A percentile compares a stretch with the other conserved stretches of the same genome.
Conservation (phyloP, 768 basidiomycete genomes). For the Cystoderma amianthinum region DNA sequence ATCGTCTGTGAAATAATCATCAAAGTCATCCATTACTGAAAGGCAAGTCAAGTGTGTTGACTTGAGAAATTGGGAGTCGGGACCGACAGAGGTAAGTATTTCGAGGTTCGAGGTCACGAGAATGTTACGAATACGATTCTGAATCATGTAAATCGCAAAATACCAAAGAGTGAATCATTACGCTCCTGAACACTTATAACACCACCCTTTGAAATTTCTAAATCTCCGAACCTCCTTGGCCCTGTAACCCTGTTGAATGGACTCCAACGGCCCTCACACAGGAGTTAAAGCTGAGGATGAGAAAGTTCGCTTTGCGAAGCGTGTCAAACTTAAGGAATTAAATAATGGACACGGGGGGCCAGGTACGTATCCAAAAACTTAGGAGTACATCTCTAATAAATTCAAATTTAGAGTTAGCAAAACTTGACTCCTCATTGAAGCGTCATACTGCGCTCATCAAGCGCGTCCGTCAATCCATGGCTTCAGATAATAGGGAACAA, state of each 20-base stretch:
- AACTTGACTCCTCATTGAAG: slow-evolving; percentile 91
- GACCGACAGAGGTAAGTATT: too few species aligned
- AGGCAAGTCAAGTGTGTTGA: too few species aligned
- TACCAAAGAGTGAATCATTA: too few species aligned
- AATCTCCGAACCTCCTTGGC: background rate
- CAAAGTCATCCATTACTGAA: slow-evolving; percentile 60
- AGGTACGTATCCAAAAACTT: slow-evolving; percentile 36
- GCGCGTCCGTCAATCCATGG: slow-evolving; percentile 83
- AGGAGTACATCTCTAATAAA: too few species aligned
- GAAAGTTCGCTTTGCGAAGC: slow-evolving; percentile 44
- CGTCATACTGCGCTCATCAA: slow-evolving; percentile 95
- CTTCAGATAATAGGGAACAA: slow-evolving; percentile 74
- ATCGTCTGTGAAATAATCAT: slow-evolving; percentile 60
- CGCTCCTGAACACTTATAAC: too few species aligned
- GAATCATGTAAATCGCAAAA: too few species aligned
- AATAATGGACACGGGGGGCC: slow-evolving; percentile 42
- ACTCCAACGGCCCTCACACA: slow-evolving; percentile 14
- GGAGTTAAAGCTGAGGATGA: slow-evolving; percentile 33
- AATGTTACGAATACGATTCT: too few species aligned
- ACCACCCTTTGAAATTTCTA: background rate
- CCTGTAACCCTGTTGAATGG: slow-evolving; percentile 13
- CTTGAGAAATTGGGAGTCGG: too few species aligned
- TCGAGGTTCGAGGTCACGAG: too few species aligned
- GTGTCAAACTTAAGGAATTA: slow-evolving; percentile 49
- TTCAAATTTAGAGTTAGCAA: slow-evolving; percentile 22